A percentile compares a stretch with the other conserved stretches of the same genome.
phyloP scores from a whole-genome alignment of 306 rosid genomes.

The Cyclanthera cordifolia region DNA sequence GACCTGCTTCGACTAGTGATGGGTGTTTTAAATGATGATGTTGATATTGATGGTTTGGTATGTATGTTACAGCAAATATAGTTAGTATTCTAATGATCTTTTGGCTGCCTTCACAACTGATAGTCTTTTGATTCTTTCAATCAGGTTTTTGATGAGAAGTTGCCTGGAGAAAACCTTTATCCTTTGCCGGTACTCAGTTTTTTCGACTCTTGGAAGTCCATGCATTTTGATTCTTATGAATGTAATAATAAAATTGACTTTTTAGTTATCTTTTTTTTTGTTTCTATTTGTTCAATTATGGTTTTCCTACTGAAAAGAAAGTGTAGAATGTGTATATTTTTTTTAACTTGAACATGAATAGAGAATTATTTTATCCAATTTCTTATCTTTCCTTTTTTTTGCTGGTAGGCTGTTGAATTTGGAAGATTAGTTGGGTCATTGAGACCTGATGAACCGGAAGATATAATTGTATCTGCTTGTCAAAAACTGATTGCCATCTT shows the following conservation, averaged over 20 bases:
- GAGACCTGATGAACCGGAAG: constrained; percentile 83
- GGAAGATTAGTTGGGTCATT: constrained; percentile 74
- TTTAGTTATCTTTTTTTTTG: background rate
- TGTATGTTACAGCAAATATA: constrained; percentile 14
- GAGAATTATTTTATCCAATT: constrained; percentile 11
- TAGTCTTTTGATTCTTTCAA: constrained; percentile 10
- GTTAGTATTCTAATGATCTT: background rate
- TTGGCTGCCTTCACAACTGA: constrained; percentile 4
- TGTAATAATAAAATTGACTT: background rate
- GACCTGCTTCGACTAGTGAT: constrained; percentile 75
- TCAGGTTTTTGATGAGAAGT: constrained; percentile 85
- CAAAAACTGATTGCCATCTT: constrained; percentile 75
- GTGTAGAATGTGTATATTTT: background rate
- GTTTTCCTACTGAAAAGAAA: background rate
- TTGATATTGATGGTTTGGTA: constrained; percentile 94
- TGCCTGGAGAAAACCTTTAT: constrained; percentile 82
- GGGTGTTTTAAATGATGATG: constrained; percentile 68
- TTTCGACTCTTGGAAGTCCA: background rate
- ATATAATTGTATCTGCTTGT: constrained; percentile 71
- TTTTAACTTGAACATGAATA: constrained; percentile 11
- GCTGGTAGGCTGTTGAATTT: constrained; percentile 86
- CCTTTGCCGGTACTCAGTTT: constrained; percentile 66
- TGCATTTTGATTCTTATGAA: background rate
- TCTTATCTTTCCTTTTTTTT: constrained; percentile 5
- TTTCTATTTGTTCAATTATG: background rate